Percentiles rank a stretch among this genome's conserved stretches.
These are phyloP conservation scores for Amylostereum chailletii DNA, from an alignment of 1,284 basidiomycete species.

Conservation along the genomic window DNA sequence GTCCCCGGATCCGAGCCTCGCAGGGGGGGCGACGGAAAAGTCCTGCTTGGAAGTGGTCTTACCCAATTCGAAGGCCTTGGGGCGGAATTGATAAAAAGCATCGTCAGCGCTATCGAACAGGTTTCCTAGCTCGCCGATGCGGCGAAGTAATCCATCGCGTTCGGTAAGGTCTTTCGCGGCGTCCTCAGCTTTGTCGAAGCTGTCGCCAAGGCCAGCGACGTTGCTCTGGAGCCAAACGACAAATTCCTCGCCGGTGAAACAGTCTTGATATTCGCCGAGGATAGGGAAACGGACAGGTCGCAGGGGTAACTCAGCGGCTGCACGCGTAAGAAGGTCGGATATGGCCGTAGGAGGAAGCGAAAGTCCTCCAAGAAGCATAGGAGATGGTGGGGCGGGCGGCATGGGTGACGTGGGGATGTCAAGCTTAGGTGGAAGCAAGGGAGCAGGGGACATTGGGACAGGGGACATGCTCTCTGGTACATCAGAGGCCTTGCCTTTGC, in stretches of 20 bases:
- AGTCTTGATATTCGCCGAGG: slow-evolving; percentile 81
- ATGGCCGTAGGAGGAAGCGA: slow-evolving; percentile 55
- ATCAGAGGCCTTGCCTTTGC: slow-evolving; percentile 61
- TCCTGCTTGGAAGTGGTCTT: slow-evolving; percentile 21
- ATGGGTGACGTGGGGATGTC: slow-evolving; percentile 26
- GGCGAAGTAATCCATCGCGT: slow-evolving; percentile 62
- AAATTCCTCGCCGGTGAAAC: slow-evolving; percentile 78
- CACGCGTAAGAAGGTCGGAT: slow-evolving; percentile 58
- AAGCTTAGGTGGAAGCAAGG: slow-evolving; percentile 37
- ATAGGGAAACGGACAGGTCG: slow-evolving; percentile 69
- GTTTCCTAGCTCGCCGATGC: slow-evolving; percentile 77
- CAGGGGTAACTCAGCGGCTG: slow-evolving; percentile 54
- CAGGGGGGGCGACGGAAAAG: slow-evolving; percentile 24
- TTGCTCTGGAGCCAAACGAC: slow-evolving; percentile 67
- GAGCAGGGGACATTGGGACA: slow-evolving; percentile 46
- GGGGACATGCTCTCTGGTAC: slow-evolving; percentile 44
- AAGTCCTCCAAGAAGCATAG: slow-evolving; percentile 68
- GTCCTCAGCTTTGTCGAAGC: slow-evolving; percentile 70
- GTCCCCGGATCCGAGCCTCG: slow-evolving; percentile 37
- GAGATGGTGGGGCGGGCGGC: slow-evolving; percentile 32
- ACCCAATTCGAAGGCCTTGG: slow-evolving; percentile 67
- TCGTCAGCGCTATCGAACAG: slow-evolving; percentile 67
- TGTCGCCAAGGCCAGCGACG: slow-evolving; percentile 62
- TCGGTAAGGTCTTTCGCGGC: slow-evolving; percentile 73
- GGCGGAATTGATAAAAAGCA: slow-evolving; percentile 73